A percentile compares a stretch with the other conserved stretches of the same genome.
These are phyloP conservation scores for Phytophthora pinifolia DNA, from an alignment of 352 stramenopile genomes.

Conservation along the genomic window DNA sequence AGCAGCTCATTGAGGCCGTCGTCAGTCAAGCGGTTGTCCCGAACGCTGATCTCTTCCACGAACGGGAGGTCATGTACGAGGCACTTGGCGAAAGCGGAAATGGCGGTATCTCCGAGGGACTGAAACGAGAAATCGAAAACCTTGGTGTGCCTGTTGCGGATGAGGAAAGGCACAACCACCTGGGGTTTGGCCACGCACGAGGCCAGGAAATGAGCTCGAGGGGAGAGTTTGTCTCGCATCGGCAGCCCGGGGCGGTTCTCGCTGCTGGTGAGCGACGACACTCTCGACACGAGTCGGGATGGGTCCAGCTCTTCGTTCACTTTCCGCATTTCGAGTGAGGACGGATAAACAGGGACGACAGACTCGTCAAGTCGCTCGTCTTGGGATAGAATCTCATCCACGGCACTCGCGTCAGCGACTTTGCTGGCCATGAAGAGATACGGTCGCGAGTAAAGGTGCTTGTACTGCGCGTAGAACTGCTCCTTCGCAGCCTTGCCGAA, in stretches of 20 bases:
- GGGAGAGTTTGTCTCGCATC: slow-evolving; percentile 52
- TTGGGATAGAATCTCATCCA: too few relatives aligned
- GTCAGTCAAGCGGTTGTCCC: slow-evolving; percentile 88
- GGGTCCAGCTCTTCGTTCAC: slow-evolving; percentile 35
- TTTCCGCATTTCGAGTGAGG: slow-evolving; percentile 40
- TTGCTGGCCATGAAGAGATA: slow-evolving; percentile 60
- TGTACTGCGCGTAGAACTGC: slow-evolving; percentile 68
- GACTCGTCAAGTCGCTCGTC: background rate
- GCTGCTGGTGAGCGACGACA: slow-evolving; percentile 6
- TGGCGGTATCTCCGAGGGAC: slow-evolving; percentile 69
- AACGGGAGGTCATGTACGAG: slow-evolving; percentile 56
- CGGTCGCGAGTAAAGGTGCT: slow-evolving; percentile 55
- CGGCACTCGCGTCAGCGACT: background rate
- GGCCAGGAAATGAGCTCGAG: slow-evolving; percentile 63
- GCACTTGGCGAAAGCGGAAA: slow-evolving; percentile 64
- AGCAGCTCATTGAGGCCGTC: slow-evolving; percentile 62
- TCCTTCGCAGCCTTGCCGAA: slow-evolving; percentile 58
- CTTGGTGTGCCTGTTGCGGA: slow-evolving; percentile 61
- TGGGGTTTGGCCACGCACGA: slow-evolving; percentile 47
- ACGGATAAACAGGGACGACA: slow-evolving; percentile 48
- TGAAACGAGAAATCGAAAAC: slow-evolving; percentile 86
- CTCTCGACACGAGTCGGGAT: slow-evolving; percentile 6
- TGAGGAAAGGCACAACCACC: slow-evolving; percentile 62
- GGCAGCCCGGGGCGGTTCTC: slow-evolving; percentile 22
- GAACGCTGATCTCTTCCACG: slow-evolving; percentile 81